A percentile compares a stretch with the other conserved stretches of the same genome.
phyloP scores from a whole-genome alignment of 2,329 filamentous ascomycete species.

The Emmonsia crescens region DNA sequence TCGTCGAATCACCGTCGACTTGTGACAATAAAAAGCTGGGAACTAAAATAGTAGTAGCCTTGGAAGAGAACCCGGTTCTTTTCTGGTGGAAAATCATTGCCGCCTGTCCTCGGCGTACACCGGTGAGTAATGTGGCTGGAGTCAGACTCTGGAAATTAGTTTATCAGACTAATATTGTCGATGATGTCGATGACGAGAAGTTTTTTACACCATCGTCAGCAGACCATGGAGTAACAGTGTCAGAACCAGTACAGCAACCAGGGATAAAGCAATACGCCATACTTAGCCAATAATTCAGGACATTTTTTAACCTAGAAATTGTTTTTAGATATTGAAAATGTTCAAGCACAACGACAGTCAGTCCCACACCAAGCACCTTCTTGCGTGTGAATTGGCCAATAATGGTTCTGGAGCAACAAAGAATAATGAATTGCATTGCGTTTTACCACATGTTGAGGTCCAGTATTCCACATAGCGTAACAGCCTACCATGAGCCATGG shows the following conservation, averaged over 20 bases:
- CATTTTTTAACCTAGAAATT: too few species aligned
- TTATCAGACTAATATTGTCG: background rate
- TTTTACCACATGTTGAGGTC: background rate
- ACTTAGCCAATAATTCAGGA: too few species aligned
- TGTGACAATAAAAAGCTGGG: background rate
- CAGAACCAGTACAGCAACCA: background rate
- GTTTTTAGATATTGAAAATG: background rate
- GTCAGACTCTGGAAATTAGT: background rate
- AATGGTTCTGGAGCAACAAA: background rate
- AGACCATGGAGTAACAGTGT: background rate
- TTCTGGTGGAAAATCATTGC: background rate
- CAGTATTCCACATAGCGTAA: background rate
- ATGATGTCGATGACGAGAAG: background rate
- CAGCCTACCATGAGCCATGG: background rate
- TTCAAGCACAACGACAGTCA: background rate
- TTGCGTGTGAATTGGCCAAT: background rate
- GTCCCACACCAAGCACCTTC: background rate
- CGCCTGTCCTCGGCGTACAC: background rate
- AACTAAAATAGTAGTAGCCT: background rate
- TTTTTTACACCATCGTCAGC: background rate
- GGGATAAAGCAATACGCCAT: too few species aligned
- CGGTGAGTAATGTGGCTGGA: background rate
- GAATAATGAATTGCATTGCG: background rate
- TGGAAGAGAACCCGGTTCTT: background rate
- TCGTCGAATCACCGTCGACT: background rate